These are phyloP conservation scores for Epichloe amarillans DNA, from an alignment of 2,329 filamentous ascomycete species.

Conservation along the genomic window DNA sequence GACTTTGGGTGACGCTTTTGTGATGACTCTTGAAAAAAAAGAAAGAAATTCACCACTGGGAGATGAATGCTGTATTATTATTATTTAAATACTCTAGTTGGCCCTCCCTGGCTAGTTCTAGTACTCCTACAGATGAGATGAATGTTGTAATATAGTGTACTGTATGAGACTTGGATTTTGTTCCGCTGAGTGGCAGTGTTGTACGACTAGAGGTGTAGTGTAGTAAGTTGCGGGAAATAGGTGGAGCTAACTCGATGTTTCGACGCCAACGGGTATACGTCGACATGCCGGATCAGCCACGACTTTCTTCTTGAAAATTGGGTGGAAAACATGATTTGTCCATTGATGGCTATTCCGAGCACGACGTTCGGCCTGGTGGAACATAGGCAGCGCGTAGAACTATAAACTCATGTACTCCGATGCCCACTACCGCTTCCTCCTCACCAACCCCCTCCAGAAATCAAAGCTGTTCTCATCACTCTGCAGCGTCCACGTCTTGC, in stretches of 20 bases:
- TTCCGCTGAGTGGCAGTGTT: neutral
- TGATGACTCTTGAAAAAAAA: neutral
- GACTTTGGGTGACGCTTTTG: conserved; percentile 11
- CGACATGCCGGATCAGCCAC: too few relatives aligned
- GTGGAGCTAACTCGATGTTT: too few relatives aligned
- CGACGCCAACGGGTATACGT: too few relatives aligned
- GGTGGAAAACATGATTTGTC: too few relatives aligned
- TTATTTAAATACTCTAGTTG: too few relatives aligned
- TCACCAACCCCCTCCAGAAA: conserved; percentile 81
- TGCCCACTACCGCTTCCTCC: conserved; percentile 50
- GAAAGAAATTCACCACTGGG: conserved; percentile 12
- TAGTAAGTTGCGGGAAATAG: too few relatives aligned
- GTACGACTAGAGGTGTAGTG: neutral
- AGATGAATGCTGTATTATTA: conserved; percentile 10
- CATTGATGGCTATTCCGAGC: too few relatives aligned
- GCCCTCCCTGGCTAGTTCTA: too few relatives aligned
- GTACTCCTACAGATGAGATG: conserved; percentile 15
- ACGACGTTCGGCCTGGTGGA: too few relatives aligned
- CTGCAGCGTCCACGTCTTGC: conserved; percentile 70
- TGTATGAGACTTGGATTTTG: neutral
- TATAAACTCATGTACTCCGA: too few relatives aligned
- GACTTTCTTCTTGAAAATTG: too few relatives aligned
- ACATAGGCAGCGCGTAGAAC: too few relatives aligned
- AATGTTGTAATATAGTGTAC: conserved; percentile 8
- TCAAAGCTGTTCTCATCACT: conserved; percentile 98